Base-by-base conservation (phyloP, 306 rosid species). In the Trifolium pratense region DNA sequence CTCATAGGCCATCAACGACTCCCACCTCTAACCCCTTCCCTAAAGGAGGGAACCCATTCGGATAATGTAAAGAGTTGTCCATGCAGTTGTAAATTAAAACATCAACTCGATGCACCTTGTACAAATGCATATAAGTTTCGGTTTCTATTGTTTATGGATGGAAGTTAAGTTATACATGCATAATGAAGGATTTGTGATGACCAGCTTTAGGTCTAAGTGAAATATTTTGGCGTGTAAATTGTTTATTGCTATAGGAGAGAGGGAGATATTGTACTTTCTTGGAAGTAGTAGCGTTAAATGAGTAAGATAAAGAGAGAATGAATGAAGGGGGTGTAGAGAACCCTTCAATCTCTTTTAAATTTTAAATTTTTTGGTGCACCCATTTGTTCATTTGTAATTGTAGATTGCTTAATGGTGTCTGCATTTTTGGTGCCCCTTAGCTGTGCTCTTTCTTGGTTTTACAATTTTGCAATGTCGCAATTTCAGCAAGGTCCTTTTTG, bases 1-100 rank as follows among this genome's bases (percentile, higher is more conserved):
- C 71, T 15, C 5, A 82, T 66, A 75, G 86, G 79, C 83, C 63
- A 64, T 82, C 91, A 1, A 87, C 84, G 43, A 80, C 97, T 21
- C 62, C 91, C 43, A 63, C 84, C 64, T 82, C 89, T 61, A 82
- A 74, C 78, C 79, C 88, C 26, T 90, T 71, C 86, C 67, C 90
- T 16, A 62, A 66, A 2, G 83, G 97, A 71, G 90, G 97, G 58
- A 95, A 95, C 76, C 99, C 99, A 64, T 95, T 95, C 64, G 96
- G 93, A 15, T 95, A 72, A 80, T 52, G 70, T 68, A 39, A 56
- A 80, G 23, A 53, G 58, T 58, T 63, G 55, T 63, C 57, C 13
- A 34, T 39, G 58, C 66, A 74, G 77, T 70, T 79, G 53, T 73
- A 58, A 67, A 70, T 80, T 76, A 72, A 76, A 79, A 78, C 88